phyloP scores from a whole-genome alignment of 345 rosid genomes.

The Bruguiera parviflora region DNA sequence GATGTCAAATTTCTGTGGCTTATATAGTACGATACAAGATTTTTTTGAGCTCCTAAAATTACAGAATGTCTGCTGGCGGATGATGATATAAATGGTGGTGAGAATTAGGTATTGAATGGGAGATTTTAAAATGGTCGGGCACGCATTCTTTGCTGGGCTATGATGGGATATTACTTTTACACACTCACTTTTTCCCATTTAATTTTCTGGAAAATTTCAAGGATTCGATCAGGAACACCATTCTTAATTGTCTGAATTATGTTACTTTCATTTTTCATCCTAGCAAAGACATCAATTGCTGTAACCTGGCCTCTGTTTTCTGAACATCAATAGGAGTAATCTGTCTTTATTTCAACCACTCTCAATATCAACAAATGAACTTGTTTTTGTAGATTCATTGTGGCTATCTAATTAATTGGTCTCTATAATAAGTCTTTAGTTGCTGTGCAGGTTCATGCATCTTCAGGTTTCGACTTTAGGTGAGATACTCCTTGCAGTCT shows the following conservation, averaged over 20 bases:
- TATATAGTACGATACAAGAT: no score
- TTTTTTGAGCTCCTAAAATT: no score
- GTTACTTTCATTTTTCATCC: neutral
- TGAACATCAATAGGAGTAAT: neutral
- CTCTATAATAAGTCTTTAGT: no score
- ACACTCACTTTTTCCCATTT: no score
- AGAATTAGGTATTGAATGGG: slow-evolving; percentile 18
- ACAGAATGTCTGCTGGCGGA: neutral
- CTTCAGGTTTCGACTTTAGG: slow-evolving; percentile 68
- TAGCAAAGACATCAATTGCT: neutral
- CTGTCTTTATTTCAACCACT: neutral
- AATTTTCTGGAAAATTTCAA: no score
- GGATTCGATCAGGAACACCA: slow-evolving; percentile 12
- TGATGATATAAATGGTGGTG: slow-evolving; percentile 1
- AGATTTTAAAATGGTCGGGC: slow-evolving; percentile 19
- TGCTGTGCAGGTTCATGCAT: slow-evolving; percentile 6
- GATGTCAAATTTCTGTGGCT: no score
- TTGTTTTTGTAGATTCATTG: neutral
- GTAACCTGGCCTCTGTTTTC: no score
- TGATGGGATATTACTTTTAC: no score
- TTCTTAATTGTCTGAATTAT: no score
- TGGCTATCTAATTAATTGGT: neutral
- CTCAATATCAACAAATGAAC: neutral
- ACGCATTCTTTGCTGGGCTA: neutral
- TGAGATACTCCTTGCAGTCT: slow-evolving; percentile 84